These are phyloP conservation scores for Scytalidium lignicola DNA, from an alignment of 2,329 filamentous ascomycete species.

Conservation along the genomic window DNA sequence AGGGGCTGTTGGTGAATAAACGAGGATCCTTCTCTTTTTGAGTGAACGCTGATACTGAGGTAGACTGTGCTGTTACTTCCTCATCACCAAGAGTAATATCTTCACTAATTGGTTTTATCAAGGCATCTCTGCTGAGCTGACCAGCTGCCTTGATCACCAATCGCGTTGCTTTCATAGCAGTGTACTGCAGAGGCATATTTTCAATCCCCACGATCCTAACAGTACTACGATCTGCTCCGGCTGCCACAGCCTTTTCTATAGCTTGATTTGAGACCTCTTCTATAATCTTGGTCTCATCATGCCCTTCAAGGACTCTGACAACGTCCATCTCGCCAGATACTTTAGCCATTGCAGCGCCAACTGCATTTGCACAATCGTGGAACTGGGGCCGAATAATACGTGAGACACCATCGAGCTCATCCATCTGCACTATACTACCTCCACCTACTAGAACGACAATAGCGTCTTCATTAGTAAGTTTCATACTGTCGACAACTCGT, in stretches of 20 bases:
- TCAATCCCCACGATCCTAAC: slow-evolving; percentile 42
- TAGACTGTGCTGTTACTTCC: neutral
- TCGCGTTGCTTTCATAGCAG: slow-evolving; percentile 16
- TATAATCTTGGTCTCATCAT: slow-evolving; percentile 32
- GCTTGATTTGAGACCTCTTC: slow-evolving; percentile 34
- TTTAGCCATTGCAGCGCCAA: slow-evolving; percentile 53
- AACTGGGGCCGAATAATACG: slow-evolving; percentile 43
- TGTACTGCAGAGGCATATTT: slow-evolving; percentile 25
- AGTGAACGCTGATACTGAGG: neutral
- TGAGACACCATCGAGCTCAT: slow-evolving; percentile 40
- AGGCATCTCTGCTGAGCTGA: slow-evolving; percentile 4
- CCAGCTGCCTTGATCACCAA: slow-evolving; percentile 18
- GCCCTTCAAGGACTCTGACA: slow-evolving; percentile 40
- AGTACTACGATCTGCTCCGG: slow-evolving; percentile 23
- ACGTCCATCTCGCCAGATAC: slow-evolving; percentile 48
- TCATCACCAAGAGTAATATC: neutral
- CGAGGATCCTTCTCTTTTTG: neutral
- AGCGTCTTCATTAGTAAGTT: slow-evolving; percentile 42
- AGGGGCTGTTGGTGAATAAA: neutral
- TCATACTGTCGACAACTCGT: slow-evolving; percentile 46
- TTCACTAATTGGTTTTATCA: neutral
- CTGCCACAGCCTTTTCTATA: slow-evolving; percentile 18
- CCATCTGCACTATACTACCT: slow-evolving; percentile 44
- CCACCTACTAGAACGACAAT: slow-evolving; percentile 51
- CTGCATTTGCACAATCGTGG: slow-evolving; percentile 50